Evolutionary conservation across 495 filamentous ascomycete genomes (phyloP).

Genomic region (Penicillium cinerascens): DNA sequence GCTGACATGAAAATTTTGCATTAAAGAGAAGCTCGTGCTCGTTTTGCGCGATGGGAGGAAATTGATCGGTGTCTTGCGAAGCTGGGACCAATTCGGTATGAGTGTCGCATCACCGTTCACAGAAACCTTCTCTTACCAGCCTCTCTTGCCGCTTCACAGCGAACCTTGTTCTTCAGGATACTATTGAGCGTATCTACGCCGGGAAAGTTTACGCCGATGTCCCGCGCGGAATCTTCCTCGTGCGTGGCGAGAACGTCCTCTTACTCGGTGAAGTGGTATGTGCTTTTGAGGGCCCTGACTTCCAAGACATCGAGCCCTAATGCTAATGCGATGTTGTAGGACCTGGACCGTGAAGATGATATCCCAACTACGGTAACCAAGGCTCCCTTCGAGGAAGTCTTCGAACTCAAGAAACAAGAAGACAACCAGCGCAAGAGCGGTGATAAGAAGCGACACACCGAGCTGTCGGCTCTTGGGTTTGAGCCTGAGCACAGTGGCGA

Average conservation of each 20-base stretch:
- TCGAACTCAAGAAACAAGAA: constrained; percentile 66
- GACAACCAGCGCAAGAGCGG: constrained; percentile 61
- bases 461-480: constrained; percentile 73
- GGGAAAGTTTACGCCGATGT: constrained; percentile 74
- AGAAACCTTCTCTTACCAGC: not conserved
- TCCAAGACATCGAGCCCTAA: constrained; percentile 1
- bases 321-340: constrained; percentile 40
- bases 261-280: constrained; percentile 85
- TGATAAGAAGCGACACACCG: constrained; percentile 66
- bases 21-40: constrained; percentile 84
- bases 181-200: constrained; percentile 79
- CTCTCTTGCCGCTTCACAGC: constrained; percentile 48
- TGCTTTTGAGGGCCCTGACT: not conserved
- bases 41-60: constrained; percentile 90
- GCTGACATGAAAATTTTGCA: not conserved
- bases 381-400: constrained; percentile 65
- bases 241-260: constrained; percentile 90
- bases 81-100: constrained; percentile 97
- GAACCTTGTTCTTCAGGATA: constrained; percentile 91
- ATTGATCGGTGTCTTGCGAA: constrained; percentile 84
- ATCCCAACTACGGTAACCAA: constrained; percentile 65
- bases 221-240: constrained; percentile 76
- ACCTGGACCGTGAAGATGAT: constrained; percentile 92
- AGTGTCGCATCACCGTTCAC: not conserved
- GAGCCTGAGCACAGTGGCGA: constrained; percentile 83